These are phyloP conservation scores for Cylindrotheca closterium DNA, from an alignment of 108 stramenopile species.

Conservation along the genomic window DNA sequence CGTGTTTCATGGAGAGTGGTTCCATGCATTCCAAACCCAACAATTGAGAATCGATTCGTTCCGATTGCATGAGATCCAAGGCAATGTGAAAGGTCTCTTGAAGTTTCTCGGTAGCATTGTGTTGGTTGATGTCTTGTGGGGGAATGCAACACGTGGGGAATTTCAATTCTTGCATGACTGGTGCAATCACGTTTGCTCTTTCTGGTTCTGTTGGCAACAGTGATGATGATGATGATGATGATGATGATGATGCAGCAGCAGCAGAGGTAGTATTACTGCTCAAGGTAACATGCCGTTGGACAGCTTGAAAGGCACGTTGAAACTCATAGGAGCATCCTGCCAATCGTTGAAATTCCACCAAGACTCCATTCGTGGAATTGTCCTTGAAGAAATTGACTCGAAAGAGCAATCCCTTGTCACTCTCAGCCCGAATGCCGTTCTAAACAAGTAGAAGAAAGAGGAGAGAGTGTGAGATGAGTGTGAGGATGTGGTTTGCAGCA, in stretches of 20 bases:
- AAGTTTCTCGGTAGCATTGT: neutral
- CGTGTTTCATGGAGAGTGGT: neutral
- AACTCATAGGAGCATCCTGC: neutral
- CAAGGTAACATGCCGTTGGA: neutral
- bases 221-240: too few species aligned
- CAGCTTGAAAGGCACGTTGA: neutral
- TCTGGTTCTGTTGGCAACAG: too few species aligned
- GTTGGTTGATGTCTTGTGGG: too few species aligned
- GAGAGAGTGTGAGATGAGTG: too few species aligned
- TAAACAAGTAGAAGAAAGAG: too few species aligned
- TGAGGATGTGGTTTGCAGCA: too few species aligned
- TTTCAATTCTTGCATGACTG: neutral
- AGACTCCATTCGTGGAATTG: neutral
- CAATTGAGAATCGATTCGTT: neutral
- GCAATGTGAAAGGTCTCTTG: neutral
- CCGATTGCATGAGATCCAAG: neutral
- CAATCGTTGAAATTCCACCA: neutral
- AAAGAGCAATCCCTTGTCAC: neutral
- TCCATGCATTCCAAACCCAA: neutral
- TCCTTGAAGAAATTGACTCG: neutral
- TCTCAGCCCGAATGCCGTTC: neutral
- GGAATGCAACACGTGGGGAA: neutral
- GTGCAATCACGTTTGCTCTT: too few species aligned
- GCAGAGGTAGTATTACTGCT: too few species aligned
- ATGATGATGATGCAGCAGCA: too few species aligned